Base-by-base conservation (phyloP, 352 stramenopile genomes). In the Globisporangium radiosum region DNA sequence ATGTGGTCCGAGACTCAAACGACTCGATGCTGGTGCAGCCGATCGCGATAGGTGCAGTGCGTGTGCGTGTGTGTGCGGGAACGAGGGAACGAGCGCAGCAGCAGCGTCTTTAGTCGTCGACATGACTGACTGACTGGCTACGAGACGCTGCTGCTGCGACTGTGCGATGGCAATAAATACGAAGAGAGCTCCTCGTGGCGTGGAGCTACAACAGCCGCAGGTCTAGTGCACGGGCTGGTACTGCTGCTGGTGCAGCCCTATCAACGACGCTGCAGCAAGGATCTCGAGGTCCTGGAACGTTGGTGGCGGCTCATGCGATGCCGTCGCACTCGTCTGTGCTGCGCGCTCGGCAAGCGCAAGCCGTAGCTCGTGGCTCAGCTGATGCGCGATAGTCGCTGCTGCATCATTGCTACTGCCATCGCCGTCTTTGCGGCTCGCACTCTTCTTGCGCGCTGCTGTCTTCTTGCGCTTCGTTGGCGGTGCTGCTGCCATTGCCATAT, bases 241-340 rank as follows among this genome's bases (percentile, higher is more conserved):
- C 68, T 86, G 73, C 55, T 87, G 71, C 56, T 87, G 71, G 52
- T 92, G 80, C 40, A 94, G 68, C 5, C 81, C 76, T 15, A 94
- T 72, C 52, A 94, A 64, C 43, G 84, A 94, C 43, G 80, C 79
- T 8, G 82, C 84, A 1, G 78, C 84, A 7, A 92, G 63, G 56
- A 94, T 79, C 68, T 94, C 84, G 48, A 88, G 69, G 42, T 94
- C 80, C 42, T 87, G 70, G 43, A 94, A 78, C 44, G 71, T 66
- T 38, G 70, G 48, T 50, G 0, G 44, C 17, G 60, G 9, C n/a
- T 43, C 51, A 59, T 63, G 52, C 15, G 66, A 60, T 36, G 43
- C n/a, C 15, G 52, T 52, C 14, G 38, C 62, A 42, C 33, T 61
- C 52, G 36, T 37, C 9, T 25, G 25, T 25, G 38, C 47, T 6